phyloP scores from a whole-genome alignment of 2,329 filamentous ascomycete species.

The Rhynchosporium agropyri region DNA sequence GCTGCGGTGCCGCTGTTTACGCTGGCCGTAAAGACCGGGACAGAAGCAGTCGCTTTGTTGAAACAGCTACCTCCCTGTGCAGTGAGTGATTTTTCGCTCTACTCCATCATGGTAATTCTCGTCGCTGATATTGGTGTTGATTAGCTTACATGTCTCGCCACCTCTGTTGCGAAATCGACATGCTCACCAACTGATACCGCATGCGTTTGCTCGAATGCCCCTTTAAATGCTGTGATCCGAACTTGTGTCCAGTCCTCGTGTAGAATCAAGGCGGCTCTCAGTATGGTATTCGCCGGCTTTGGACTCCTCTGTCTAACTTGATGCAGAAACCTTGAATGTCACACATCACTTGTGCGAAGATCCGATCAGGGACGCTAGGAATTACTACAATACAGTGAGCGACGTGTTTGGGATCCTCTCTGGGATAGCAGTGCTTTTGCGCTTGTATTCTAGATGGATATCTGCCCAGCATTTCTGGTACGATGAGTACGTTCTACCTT shows the following conservation, averaged over 20 bases:
- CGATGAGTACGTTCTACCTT: conserved; percentile 4
- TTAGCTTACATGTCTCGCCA: conserved; percentile 5
- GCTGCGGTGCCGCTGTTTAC: conserved; percentile 1
- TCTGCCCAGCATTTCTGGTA: conserved; percentile 12
- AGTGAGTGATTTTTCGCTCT: background rate
- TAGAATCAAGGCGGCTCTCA: conserved; percentile 6
- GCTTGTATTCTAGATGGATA: conserved; percentile 1
- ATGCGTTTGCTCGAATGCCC: conserved; percentile 6
- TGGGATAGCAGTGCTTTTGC: background rate
- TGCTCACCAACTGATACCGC: conserved; percentile 13
- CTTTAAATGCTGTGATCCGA: background rate
- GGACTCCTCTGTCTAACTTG: background rate
- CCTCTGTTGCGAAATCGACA: conserved; percentile 12
- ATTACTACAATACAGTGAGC: background rate
- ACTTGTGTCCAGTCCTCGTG: conserved; percentile 1
- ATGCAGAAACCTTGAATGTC: background rate
- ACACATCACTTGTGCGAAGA: conserved; percentile 3
- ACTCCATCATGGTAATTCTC: background rate
- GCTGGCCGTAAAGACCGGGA: conserved; percentile 8
- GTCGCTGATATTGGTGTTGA: background rate
- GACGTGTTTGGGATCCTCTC: background rate
- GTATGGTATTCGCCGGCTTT: background rate
- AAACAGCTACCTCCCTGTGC: conserved; percentile 7
- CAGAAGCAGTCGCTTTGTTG: conserved; percentile 8
- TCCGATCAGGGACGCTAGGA: conserved; percentile 1